phyloP scores from a whole-genome alignment of 1,284 basidiomycete genomes.

The Ustilago nuda region DNA sequence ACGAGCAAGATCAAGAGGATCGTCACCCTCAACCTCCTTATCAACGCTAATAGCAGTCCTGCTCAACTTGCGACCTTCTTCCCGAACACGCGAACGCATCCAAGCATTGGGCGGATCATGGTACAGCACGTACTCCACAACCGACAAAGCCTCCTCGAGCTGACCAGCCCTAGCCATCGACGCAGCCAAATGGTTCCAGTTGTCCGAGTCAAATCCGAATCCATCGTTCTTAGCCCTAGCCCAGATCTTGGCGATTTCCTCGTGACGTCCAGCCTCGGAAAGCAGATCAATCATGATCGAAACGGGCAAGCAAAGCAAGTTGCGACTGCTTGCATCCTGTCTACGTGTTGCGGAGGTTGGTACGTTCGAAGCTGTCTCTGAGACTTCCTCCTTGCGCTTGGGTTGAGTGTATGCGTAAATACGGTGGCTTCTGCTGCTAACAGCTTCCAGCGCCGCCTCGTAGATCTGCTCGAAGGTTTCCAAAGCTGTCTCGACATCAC shows the following conservation, averaged over 20 bases:
- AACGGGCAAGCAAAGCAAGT: conserved; percentile 80
- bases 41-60: not conserved
- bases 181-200: conserved; percentile 88
- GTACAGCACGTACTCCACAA: conserved; percentile 81
- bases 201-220: conserved; percentile 86
- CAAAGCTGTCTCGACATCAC: conserved; percentile 75
- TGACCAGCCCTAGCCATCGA: conserved; percentile 84
- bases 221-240: conserved; percentile 76
- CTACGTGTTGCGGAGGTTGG: conserved; percentile 3
- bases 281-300: conserved; percentile 83
- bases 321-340: conserved; percentile 68
- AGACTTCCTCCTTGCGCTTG: not conserved
- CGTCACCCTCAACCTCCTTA: not conserved
- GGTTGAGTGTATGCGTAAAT: conserved; percentile 36
- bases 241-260: conserved; percentile 80
- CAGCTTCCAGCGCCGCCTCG: conserved; percentile 71
- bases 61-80: not conserved
- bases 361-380: not conserved
- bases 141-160: conserved; percentile 81
- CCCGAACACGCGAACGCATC: conserved; percentile 12
- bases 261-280: conserved; percentile 72
- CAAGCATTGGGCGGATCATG: conserved; percentile 32
- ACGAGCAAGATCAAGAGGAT: not conserved
- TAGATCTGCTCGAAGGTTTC: conserved; percentile 80
- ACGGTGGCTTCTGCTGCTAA: conserved; percentile 35